Evolutionary conservation across 768 basidiomycete genomes (phyloP).

Genomic region (Agrocybe chaxingu): DNA sequence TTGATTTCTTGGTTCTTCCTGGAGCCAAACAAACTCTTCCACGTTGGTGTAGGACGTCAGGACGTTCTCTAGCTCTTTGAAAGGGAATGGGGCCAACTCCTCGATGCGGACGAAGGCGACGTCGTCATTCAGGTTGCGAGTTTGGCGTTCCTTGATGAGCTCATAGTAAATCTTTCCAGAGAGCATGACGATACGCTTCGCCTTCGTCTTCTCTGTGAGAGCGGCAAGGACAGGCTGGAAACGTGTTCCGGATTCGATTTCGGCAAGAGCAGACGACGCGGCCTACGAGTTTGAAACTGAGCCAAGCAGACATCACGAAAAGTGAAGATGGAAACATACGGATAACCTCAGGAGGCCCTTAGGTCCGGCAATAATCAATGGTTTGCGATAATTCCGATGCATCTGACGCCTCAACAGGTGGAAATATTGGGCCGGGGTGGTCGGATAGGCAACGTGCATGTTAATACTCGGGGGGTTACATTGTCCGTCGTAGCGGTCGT

Average conservation of each 20-base stretch:
- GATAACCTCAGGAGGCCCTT: constrained; percentile 79
- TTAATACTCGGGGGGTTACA: constrained; percentile 57
- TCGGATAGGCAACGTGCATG: constrained; percentile 82
- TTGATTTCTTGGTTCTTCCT: constrained; percentile 89
- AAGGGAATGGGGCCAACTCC: constrained; percentile 89
- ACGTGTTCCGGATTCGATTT: constrained; percentile 52
- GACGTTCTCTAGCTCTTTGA: constrained; percentile 42
- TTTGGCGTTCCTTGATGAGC: constrained; percentile 65
- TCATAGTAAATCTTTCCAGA: constrained; percentile 91
- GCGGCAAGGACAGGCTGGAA: constrained; percentile 71
- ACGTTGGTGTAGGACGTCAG: constrained; percentile 44
- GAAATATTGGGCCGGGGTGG: constrained; percentile 91
- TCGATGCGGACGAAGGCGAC: constrained; percentile 79
- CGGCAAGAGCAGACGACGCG: constrained; percentile 64
- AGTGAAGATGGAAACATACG: constrained; percentile 36
- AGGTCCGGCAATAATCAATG: constrained; percentile 79
- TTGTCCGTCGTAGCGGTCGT: constrained; percentile 53
- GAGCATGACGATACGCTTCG: constrained; percentile 68
- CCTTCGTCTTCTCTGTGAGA: constrained; percentile 28
- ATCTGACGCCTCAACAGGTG: constrained; percentile 88
- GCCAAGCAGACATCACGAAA: neutral
- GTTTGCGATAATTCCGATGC: constrained; percentile 81
- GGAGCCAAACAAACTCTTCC: constrained; percentile 60
- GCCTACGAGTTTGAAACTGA: constrained; percentile 40
- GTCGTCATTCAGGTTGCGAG: constrained; percentile 39